phyloP scores from a whole-genome alignment of 495 filamentous ascomycete species.

The Talaromyces borbonicus region DNA sequence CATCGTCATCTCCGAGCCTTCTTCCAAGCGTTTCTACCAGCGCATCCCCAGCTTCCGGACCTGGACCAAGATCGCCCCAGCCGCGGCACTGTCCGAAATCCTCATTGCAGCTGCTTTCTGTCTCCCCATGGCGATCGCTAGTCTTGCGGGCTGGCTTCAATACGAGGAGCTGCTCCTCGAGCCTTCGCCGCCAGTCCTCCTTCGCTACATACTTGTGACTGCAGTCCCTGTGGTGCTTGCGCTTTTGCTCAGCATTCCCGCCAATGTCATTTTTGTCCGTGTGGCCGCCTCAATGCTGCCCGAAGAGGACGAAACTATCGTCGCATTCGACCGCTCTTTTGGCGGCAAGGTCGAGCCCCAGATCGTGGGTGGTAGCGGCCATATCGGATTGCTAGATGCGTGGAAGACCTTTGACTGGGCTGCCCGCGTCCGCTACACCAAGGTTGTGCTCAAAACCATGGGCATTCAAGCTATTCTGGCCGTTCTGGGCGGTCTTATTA shows the following conservation, averaged over 20 bases:
- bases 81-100: not conserved
- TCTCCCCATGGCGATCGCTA: not conserved
- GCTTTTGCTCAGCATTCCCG: slow-evolving; percentile 23
- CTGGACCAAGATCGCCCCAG: not conserved
- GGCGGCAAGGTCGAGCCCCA: slow-evolving; percentile 40
- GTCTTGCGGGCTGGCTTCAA: slow-evolving; percentile 22
- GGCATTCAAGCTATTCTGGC: no score
- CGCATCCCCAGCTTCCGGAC: not conserved
- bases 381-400: slow-evolving; percentile 57
- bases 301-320: slow-evolving; percentile 35
- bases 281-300: slow-evolving; percentile 42
- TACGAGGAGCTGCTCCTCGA: no score
- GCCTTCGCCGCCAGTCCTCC: no score
- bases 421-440: slow-evolving; percentile 53
- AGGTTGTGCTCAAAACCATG: slow-evolving; percentile 36
- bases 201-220: no score
- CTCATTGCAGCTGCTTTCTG: not conserved
- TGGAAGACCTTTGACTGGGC: slow-evolving; percentile 58
- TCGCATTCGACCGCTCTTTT: slow-evolving; percentile 44
- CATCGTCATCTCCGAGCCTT: not conserved
- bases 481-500: no score
- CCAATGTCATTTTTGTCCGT: slow-evolving; percentile 32
- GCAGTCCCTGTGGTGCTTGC: not conserved
- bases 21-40: not conserved
- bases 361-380: slow-evolving; percentile 58